phyloP scores from a whole-genome alignment of 2,329 filamentous ascomycete species.

The Boeremia exigua region DNA sequence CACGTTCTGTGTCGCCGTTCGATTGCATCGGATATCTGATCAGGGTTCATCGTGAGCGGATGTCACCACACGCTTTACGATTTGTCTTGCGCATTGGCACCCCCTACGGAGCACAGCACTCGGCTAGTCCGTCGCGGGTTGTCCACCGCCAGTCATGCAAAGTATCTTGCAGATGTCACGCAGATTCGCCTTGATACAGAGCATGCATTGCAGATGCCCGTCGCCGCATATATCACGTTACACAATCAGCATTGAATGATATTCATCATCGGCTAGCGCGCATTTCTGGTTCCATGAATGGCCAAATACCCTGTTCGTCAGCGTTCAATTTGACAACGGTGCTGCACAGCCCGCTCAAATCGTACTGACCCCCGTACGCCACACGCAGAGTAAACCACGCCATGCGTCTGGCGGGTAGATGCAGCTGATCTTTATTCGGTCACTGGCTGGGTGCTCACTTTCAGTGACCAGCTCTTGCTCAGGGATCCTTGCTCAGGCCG shows the following conservation, averaged over 20 bases:
- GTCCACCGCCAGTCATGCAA: slow-evolving; percentile 36
- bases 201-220: slow-evolving; percentile 35
- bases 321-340: slow-evolving; percentile 35
- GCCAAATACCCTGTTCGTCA: slow-evolving; percentile 29
- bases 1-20: slow-evolving; percentile 24
- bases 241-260: slow-evolving; percentile 42
- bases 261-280: slow-evolving; percentile 33
- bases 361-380: slow-evolving; percentile 39
- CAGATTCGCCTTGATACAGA: slow-evolving; percentile 43
- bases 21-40: slow-evolving; percentile 11
- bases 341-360: slow-evolving; percentile 42
- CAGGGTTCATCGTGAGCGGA: slow-evolving; percentile 14
- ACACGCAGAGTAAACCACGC: slow-evolving; percentile 32
- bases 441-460: slow-evolving; percentile 29
- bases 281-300: slow-evolving; percentile 24
- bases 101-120: slow-evolving; percentile 21
- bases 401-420: slow-evolving; percentile 34
- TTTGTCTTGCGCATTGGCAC: slow-evolving; percentile 1
- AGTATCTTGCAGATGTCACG: slow-evolving; percentile 49
- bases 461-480: slow-evolving; percentile 26
- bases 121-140: slow-evolving; percentile 28
- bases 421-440: slow-evolving; percentile 34
- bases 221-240: slow-evolving; percentile 37
- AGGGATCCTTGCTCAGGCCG: slow-evolving; percentile 27
- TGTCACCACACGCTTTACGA: slow-evolving; percentile 9